These are phyloP conservation scores for Apophysomyces trapeziformis DNA, from an alignment of 371 early-diverging fungal species.

Conservation along the genomic window DNA sequence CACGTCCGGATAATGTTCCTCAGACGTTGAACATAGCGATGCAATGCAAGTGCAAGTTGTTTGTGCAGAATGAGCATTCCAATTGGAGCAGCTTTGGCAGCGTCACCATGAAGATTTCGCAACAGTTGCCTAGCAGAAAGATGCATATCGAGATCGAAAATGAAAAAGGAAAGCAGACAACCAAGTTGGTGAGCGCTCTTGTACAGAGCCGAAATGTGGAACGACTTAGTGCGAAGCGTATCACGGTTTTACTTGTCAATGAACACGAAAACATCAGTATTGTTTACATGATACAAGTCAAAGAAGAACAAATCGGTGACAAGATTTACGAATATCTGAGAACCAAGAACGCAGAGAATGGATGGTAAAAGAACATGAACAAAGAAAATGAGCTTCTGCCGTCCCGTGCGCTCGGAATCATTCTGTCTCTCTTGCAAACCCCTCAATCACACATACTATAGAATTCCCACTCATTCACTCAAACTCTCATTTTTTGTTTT, in stretches of 20 bases:
- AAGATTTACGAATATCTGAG: conserved; percentile 47
- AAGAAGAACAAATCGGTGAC: conserved; percentile 44
- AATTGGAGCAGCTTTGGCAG: conserved; percentile 50
- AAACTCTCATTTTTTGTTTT: neutral
- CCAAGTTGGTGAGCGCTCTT: conserved; percentile 40
- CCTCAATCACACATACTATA: neutral
- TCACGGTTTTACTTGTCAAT: conserved; percentile 41
- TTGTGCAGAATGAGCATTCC: conserved; percentile 43
- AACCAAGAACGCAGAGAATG: conserved; percentile 41
- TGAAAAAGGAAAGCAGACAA: conserved; percentile 29
- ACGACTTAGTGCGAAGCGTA: conserved; percentile 35
- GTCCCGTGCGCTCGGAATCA: neutral
- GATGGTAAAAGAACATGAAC: conserved; percentile 30
- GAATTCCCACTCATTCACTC: neutral
- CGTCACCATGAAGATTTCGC: conserved; percentile 39
- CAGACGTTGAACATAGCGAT: conserved; percentile 46
- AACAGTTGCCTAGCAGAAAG: conserved; percentile 45
- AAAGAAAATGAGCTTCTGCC: neutral
- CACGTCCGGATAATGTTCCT: conserved; percentile 37
- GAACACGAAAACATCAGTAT: conserved; percentile 37
- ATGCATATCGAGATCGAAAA: conserved; percentile 53
- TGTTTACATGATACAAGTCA: conserved; percentile 52
- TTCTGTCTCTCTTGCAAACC: too few species aligned
- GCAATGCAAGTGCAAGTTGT: conserved; percentile 49
- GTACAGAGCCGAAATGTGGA: conserved; percentile 51